Evolutionary conservation across 164 flowering plant genomes (phyloP), one percentile per base, ranked within the genome.

Genomic region (Tetrastigma voinierianum): DNA sequence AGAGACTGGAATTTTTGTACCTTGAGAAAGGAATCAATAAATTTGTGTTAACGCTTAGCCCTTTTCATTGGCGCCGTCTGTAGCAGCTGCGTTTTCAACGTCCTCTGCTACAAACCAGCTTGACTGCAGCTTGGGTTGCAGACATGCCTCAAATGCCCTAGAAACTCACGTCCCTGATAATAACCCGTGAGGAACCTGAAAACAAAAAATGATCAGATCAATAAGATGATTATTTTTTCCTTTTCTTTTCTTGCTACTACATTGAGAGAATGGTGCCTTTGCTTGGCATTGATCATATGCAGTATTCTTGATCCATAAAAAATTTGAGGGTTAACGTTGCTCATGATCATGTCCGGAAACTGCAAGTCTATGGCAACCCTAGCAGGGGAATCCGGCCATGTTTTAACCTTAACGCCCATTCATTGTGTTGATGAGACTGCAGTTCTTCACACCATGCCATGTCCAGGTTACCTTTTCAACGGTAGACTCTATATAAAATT

Each of bases 381-480:
- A 10, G 54, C 2, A 0, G 60, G 52, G 0, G 84, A 69, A 1
- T 64, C 66, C 0, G 86, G 80, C 84, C 81, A 84, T 10, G 89
- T 76, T 65, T 88, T 86, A 49, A 88, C 47, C 64, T 90, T 77
- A 0, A 83, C 77, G 1, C 93, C 93, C 93, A 20, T 77, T 78
- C n/a, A 4, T 15, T 0, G 89, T 79, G 24, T 56, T 65, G 0
- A 52, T 71, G 13, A 88, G 23, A 12, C 82, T 80, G 74, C 87
- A 86, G 51, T 80, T 74, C 46, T 16, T 78, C 9, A 87, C 81
- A 0, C 17, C 19, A 87, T 76, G 4, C 89, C 91, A 24, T 87
- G 91, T 3, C 87, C 88, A 0, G 87, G 48, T 72, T 6, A 85
- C 84, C 0, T 32, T 47, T 1, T 40, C 45, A 1, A 87, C 21